phyloP scores from a whole-genome alignment of 2,329 filamentous ascomycete species.

The Magnaporthiopsis poae region DNA sequence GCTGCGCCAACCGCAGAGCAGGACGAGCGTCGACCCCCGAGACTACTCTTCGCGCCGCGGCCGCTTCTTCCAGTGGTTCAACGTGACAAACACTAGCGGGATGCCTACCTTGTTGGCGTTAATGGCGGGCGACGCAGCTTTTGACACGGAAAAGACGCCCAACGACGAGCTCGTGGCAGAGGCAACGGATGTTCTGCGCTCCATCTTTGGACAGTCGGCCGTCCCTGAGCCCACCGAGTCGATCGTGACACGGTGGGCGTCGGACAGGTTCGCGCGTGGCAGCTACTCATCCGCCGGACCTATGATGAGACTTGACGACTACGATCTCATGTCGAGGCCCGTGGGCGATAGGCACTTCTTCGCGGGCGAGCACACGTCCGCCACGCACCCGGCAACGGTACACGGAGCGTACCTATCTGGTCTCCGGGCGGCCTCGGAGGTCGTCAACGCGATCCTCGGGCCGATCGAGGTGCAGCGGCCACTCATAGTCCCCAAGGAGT shows the following conservation, averaged over 20 bases:
- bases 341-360: slow-evolving; percentile 68
- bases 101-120: slow-evolving; percentile 79
- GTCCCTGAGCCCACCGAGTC: slow-evolving; percentile 76
- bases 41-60: slow-evolving; percentile 73
- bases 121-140: slow-evolving; percentile 91
- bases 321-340: slow-evolving; percentile 77
- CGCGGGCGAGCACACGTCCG: slow-evolving; percentile 91
- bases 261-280: slow-evolving; percentile 80
- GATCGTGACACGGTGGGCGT: slow-evolving; percentile 85
- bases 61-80: slow-evolving; percentile 98
- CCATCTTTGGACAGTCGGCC: slow-evolving; percentile 56
- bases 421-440: slow-evolving; percentile 75
- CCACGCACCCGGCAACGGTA: slow-evolving; percentile 90
- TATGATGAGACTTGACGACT: slow-evolving; percentile 73
- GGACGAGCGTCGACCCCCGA: slow-evolving; percentile 62
- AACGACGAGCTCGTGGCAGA: slow-evolving; percentile 71
- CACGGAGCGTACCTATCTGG: slow-evolving; percentile 94
- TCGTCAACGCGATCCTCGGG: slow-evolving; percentile 71
- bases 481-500: slow-evolving; percentile 58
- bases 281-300: slow-evolving; percentile 92
- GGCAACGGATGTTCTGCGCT: slow-evolving; percentile 66
- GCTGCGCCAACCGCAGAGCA: slow-evolving; percentile 61
- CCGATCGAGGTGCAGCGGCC: slow-evolving; percentile 68
- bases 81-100: slow-evolving; percentile 80
- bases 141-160: slow-evolving; percentile 68